A percentile compares a stretch with the other conserved stretches of the same genome.
Evolutionary conservation across 1,284 basidiomycete species (phyloP).

Genomic region (Fomitopsis pinicola): DNA sequence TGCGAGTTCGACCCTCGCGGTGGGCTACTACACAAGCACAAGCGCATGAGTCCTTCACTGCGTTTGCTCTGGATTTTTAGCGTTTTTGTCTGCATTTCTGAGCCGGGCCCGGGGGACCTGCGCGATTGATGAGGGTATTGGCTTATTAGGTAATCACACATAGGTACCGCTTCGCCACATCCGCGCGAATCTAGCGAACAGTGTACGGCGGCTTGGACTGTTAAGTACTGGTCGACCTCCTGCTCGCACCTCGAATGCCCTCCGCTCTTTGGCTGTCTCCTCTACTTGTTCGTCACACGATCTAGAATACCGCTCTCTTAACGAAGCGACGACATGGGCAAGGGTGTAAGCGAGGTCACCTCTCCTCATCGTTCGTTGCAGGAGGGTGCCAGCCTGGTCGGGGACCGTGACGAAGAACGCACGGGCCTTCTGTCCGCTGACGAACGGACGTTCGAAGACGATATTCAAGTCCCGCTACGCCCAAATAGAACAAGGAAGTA

Average conservation of each 20-base stretch:
- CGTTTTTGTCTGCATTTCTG: background rate
- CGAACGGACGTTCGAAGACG: background rate
- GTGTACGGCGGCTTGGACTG: too few relatives aligned
- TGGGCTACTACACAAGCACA: constrained; percentile 50
- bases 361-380: constrained; percentile 4
- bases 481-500: background rate
- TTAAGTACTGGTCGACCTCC: too few relatives aligned
- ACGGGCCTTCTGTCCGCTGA: constrained; percentile 5
- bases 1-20: constrained; percentile 91
- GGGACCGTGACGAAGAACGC: constrained; percentile 10
- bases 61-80: background rate
- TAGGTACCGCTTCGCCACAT: background rate
- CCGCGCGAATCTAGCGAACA: too few relatives aligned
- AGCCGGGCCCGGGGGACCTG: background rate
- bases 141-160: background rate
- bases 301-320: too few relatives aligned
- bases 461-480: background rate
- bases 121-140: background rate
- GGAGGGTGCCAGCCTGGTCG: constrained; percentile 1
- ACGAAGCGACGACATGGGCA: background rate
- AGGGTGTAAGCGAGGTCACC: background rate
- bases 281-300: too few relatives aligned
- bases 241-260: too few relatives aligned
- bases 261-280: too few relatives aligned
- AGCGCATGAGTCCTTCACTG: background rate